A percentile compares a stretch with the other conserved stretches of the same genome.
These are phyloP conservation scores for Penicillium samsonianum DNA, from an alignment of 495 filamentous ascomycete genomes.

Conservation along the genomic window DNA sequence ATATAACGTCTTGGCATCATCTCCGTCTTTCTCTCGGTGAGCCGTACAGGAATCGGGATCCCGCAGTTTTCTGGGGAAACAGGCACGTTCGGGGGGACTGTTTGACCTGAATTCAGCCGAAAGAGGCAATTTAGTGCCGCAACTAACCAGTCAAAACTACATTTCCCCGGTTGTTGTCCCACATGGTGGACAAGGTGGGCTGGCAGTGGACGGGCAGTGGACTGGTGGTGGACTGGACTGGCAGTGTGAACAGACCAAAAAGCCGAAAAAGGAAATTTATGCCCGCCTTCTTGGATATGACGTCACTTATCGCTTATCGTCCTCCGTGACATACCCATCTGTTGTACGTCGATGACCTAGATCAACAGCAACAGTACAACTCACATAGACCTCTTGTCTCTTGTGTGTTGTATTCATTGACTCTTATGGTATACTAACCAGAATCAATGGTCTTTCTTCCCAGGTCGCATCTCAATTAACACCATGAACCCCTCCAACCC, in stretches of 20 bases:
- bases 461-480: background rate
- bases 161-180: background rate
- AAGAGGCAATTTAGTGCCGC: slow-evolving; percentile 1
- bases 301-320: slow-evolving; percentile 3
- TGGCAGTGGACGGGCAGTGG: too few species aligned
- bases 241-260: background rate
- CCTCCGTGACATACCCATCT: background rate
- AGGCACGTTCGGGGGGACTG: background rate
- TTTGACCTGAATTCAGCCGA: background rate
- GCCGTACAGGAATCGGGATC: slow-evolving; percentile 31
- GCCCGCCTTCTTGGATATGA: background rate
- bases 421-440: background rate
- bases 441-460: background rate
- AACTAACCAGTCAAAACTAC: background rate
- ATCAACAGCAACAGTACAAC: background rate
- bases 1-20: slow-evolving; percentile 14
- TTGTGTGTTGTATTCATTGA: background rate
- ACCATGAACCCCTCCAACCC: slow-evolving; percentile 11
- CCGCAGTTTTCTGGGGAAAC: slow-evolving; percentile 20
- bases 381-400: background rate
- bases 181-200: background rate
- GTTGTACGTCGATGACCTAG: background rate
- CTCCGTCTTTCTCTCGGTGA: slow-evolving; percentile 28
- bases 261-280: background rate
- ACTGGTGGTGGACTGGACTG: background rate